These are phyloP conservation scores for Candida tropicalis DNA, from an alignment of 1,139 yeast species.

Conservation along the genomic window DNA sequence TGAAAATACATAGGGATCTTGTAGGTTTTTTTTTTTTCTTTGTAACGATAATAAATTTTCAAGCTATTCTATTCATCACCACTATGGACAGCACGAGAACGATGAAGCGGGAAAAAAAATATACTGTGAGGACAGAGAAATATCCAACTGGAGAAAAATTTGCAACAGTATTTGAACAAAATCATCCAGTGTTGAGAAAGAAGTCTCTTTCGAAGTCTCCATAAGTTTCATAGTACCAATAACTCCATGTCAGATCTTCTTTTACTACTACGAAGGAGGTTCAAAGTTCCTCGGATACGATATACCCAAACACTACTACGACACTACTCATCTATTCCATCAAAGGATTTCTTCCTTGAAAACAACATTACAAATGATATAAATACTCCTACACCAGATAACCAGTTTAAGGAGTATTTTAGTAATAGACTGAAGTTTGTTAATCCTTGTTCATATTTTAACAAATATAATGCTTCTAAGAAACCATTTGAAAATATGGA, in stretches of 20 bases:
- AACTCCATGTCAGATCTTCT: not conserved
- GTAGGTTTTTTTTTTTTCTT: too few species aligned
- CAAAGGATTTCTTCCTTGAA: constrained; percentile 4
- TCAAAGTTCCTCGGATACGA: not conserved
- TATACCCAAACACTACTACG: not conserved
- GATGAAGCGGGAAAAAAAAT: not conserved
- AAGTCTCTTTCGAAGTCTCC: too few species aligned
- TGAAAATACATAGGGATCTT: not conserved
- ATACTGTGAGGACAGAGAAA: not conserved
- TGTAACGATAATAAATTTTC: not conserved
- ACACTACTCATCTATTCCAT: not conserved
- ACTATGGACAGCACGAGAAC: too few species aligned
- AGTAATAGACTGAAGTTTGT: not conserved
- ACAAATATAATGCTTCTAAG: not conserved
- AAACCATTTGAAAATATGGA: not conserved
- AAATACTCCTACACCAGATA: not conserved
- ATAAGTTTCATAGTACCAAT: too few species aligned
- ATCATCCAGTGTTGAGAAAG: too few species aligned
- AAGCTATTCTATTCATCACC: too few species aligned
- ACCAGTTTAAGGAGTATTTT: constrained; percentile 1
- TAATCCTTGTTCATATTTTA: constrained; percentile 5
- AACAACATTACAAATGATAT: not conserved
- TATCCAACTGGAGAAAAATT: too few species aligned
- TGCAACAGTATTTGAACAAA: too few species aligned
- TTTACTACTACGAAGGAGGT: constrained; percentile 3